Conservation (phyloP, 148 eudicot species). For the Polygonum maritimum region DNA sequence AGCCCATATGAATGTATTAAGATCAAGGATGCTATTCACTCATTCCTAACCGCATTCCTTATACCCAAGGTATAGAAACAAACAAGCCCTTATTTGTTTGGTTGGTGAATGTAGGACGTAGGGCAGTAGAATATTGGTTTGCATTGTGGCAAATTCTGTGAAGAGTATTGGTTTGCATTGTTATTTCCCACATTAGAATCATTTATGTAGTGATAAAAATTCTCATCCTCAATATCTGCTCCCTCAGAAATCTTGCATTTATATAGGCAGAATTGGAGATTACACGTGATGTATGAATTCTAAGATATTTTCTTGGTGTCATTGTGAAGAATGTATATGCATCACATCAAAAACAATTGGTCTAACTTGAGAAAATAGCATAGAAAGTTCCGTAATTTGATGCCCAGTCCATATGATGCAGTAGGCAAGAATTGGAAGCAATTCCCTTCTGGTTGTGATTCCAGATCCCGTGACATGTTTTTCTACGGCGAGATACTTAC, state of each 20-base stretch:
- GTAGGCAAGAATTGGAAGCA: conserved; percentile 76
- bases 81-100: not conserved
- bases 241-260: not conserved
- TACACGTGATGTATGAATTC: not conserved
- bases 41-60: too few species aligned
- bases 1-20: too few species aligned
- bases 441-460: conserved; percentile 68
- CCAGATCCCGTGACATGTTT: conserved; percentile 98
- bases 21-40: too few species aligned
- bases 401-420: conserved; percentile 39
- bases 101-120: not conserved
- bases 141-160: not conserved
- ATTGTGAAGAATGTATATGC: not conserved
- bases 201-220: not conserved
- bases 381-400: not conserved
- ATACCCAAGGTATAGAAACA: too few species aligned
- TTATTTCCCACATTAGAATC: not conserved
- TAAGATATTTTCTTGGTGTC: not conserved
- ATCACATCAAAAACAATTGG: not conserved
- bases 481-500: conserved; percentile 73
- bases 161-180: not conserved
- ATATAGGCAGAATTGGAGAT: not conserved
- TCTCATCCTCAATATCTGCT: not conserved
- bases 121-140: not conserved
- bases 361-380: not conserved